Percentiles rank a stretch among this genome's conserved stretches.
Conservation (phyloP, 352 stramenopile species). For the Phytophthora sp. region DNA sequence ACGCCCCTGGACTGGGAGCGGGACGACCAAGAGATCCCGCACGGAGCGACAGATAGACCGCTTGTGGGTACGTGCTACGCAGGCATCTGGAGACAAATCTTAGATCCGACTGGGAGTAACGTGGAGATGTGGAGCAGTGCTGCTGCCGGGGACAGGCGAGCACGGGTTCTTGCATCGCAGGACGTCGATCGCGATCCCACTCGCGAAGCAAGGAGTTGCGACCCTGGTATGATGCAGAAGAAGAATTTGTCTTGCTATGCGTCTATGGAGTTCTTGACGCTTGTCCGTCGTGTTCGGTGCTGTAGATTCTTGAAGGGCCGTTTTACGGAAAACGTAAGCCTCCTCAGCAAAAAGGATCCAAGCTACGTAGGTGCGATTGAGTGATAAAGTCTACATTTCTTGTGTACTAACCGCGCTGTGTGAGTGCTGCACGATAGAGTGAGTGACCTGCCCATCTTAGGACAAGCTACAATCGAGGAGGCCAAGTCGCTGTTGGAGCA, state of each 20-base stretch:
- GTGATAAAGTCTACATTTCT: too few relatives aligned
- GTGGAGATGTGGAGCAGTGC: slow-evolving; percentile 38
- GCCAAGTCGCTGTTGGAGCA: slow-evolving; percentile 77
- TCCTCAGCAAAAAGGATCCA: slow-evolving; percentile 72
- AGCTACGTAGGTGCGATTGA: slow-evolving; percentile 65
- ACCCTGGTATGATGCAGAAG: slow-evolving; percentile 49
- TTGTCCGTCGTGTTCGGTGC: background rate
- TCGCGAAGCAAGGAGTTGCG: slow-evolving; percentile 66
- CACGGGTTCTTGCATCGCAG: slow-evolving; percentile 80
- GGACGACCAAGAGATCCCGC: slow-evolving; percentile 12
- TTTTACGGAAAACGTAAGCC: slow-evolving; percentile 81
- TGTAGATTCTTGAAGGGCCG: slow-evolving; percentile 77
- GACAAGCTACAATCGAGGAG: slow-evolving; percentile 84
- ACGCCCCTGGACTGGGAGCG: slow-evolving; percentile 63
- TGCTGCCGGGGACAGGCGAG: slow-evolving; percentile 77
- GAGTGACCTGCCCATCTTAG: slow-evolving; percentile 74
- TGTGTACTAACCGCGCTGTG: too few relatives aligned
- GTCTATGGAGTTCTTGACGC: slow-evolving; percentile 4
- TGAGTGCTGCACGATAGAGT: too few relatives aligned
- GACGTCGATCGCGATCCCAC: slow-evolving; percentile 61
- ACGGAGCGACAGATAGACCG: slow-evolving; percentile 30
- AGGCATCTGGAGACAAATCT: background rate
- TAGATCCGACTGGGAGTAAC: slow-evolving; percentile 12
- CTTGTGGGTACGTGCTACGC: slow-evolving; percentile 44
- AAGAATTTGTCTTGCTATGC: background rate